Evolutionary conservation across 345 rosid species (phyloP).

Genomic region (Lepidium didymum): DNA sequence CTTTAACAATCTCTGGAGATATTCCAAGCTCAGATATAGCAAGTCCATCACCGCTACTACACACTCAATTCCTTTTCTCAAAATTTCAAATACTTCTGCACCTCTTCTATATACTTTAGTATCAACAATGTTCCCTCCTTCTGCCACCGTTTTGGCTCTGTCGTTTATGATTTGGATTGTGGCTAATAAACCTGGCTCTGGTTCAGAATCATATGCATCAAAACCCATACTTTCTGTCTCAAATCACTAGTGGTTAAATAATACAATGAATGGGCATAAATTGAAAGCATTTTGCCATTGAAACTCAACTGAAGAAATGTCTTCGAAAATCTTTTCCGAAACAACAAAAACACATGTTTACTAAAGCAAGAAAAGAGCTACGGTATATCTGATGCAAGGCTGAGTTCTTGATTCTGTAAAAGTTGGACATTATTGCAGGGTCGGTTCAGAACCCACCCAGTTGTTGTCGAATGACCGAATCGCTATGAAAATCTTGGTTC

Average conservation of each 20-base stretch:
- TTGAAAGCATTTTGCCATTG: background rate
- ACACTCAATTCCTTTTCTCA: too few relatives aligned
- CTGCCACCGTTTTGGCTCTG: background rate
- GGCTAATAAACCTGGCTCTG: background rate
- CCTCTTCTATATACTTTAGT: too few relatives aligned
- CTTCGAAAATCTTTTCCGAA: background rate
- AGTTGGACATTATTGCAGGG: conserved; percentile 4
- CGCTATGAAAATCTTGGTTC: conserved; percentile 25
- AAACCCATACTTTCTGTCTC: too few relatives aligned
- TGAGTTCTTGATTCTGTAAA: background rate
- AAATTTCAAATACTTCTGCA: too few relatives aligned
- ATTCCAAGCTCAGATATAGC: conserved; percentile 52
- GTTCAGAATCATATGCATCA: background rate
- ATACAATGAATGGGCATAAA: background rate
- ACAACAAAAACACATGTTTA: background rate
- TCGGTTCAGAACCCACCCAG: background rate
- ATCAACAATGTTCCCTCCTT: background rate
- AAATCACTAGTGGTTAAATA: too few relatives aligned
- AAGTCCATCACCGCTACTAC: conserved; percentile 51
- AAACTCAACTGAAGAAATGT: background rate
- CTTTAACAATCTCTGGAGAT: conserved; percentile 60
- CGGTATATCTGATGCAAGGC: background rate
- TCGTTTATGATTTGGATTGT: background rate
- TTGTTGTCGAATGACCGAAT: conserved; percentile 17
- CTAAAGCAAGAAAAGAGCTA: background rate